phyloP scores from a whole-genome alignment of 305 asterid genomes.

The Fraxinus latifolia region DNA sequence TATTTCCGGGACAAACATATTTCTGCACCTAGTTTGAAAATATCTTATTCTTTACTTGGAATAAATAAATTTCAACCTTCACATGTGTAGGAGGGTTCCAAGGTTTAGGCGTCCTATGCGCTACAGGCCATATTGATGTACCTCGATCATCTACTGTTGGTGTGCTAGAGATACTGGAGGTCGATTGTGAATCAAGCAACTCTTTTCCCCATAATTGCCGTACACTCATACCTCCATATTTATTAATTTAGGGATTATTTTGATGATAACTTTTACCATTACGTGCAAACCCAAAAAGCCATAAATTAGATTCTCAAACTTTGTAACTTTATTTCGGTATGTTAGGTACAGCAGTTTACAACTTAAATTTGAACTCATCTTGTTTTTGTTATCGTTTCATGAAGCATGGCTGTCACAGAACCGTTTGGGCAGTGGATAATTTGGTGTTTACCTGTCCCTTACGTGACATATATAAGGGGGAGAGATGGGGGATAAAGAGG shows the following conservation, averaged over 20 bases:
- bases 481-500: neutral
- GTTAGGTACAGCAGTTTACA: neutral
- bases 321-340: neutral
- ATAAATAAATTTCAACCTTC: neutral
- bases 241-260: neutral
- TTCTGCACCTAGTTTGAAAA: neutral
- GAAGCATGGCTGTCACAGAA: neutral
- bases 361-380: neutral
- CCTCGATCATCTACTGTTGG: neutral
- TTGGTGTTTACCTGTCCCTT: neutral
- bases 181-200: conserved; percentile 9
- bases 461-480: neutral
- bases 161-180: conserved; percentile 11
- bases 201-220: neutral
- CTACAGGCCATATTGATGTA: conserved; percentile 41
- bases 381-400: neutral
- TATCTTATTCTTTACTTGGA: neutral
- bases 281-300: neutral
- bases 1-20: neutral
- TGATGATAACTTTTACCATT: neutral
- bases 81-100: conserved; percentile 35
- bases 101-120: conserved; percentile 37
- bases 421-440: neutral
- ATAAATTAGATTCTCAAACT: neutral
- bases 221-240: neutral